Base-by-base conservation (phyloP, 1,284 basidiomycete species). In the Cryptococcus sp. region DNA sequence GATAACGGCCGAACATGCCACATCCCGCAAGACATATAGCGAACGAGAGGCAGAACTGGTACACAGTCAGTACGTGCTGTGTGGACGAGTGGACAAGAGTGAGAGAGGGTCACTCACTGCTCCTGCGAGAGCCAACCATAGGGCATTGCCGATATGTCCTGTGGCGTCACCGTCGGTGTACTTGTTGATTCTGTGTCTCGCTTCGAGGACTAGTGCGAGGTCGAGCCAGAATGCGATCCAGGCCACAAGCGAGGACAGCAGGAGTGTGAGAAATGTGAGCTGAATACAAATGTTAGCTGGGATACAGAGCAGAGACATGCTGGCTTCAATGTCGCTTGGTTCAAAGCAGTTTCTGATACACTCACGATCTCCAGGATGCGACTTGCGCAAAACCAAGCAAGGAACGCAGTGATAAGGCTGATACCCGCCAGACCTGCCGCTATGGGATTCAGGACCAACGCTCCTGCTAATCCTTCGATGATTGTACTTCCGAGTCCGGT, bases 111-210 rank as follows among this genome's bases (percentile, higher is more conserved):
- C 5, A 68, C 73, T 60, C 27, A 76, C 77, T 2, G 69, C 65
- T n/a, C 63, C 75, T 11, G 57, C 74, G 15, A 78, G 50, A 16
- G 65, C 64, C 11, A 79, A 46, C 76, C 75, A 79, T 7, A 77
- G 48, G 17, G 64, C 70, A 39, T 67, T 70, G 1, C 75, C 74
- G 11, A 77, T 58, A 45, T 68, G 64, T 0, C 57, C 72, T 3
- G 60, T 45, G 30, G 72, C 59, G 5, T 49, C 47, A 30, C 59
- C 66, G 38, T 73, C 47, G 3, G 69, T 68, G 15, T 59, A 59
- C 48, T 65, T 47, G 15, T 65, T 58, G 53, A 76, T 62, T 15
- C 67, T 46, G 48, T 58, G 35, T 20, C 71, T 63, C n/a, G 70
- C 67, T 22, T 74, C 64, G 15, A 70, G 55, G 16, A 66, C 67